phyloP scores from a whole-genome alignment of 345 rosid species.

The Eucalyptus fibrosa region DNA sequence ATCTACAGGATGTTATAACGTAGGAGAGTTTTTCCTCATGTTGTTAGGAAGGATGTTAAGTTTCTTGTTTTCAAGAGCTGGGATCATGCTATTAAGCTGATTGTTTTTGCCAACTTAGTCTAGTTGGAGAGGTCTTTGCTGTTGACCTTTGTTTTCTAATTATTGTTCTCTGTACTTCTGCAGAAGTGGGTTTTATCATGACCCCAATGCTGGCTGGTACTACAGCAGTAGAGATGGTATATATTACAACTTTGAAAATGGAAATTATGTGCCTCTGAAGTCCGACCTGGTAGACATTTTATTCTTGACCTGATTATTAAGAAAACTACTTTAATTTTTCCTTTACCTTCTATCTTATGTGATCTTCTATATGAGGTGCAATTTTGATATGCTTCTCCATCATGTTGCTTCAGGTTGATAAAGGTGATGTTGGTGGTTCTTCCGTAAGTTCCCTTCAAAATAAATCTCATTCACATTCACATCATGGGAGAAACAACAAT shows the following conservation, averaged over 20 bases:
- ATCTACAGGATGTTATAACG: not conserved
- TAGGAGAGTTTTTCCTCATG: not conserved
- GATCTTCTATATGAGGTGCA: not conserved
- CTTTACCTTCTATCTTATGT: not conserved
- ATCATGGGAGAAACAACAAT: not conserved
- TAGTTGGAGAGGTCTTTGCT: not conserved
- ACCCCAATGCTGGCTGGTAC: constrained; percentile 83
- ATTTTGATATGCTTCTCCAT: not conserved
- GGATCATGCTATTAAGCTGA: not conserved
- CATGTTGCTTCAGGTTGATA: constrained; percentile 5
- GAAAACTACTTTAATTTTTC: not conserved
- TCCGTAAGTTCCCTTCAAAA: constrained; percentile 7
- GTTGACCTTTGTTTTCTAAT: not conserved
- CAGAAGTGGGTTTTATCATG: constrained; percentile 65
- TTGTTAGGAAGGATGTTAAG: not conserved
- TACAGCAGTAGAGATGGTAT: constrained; percentile 65
- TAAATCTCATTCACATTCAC: not conserved
- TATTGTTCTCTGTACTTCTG: not conserved
- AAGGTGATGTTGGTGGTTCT: not conserved
- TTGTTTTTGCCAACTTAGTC: not conserved
- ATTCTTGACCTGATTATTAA: not conserved
- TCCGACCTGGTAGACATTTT: constrained; percentile 14
- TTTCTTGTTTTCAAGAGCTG: not conserved
- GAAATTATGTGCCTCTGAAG: constrained; percentile 49
- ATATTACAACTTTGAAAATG: constrained; percentile 76